These are phyloP conservation scores for Talaromyces ruber DNA, from an alignment of 495 filamentous ascomycete genomes.

Conservation along the genomic window DNA sequence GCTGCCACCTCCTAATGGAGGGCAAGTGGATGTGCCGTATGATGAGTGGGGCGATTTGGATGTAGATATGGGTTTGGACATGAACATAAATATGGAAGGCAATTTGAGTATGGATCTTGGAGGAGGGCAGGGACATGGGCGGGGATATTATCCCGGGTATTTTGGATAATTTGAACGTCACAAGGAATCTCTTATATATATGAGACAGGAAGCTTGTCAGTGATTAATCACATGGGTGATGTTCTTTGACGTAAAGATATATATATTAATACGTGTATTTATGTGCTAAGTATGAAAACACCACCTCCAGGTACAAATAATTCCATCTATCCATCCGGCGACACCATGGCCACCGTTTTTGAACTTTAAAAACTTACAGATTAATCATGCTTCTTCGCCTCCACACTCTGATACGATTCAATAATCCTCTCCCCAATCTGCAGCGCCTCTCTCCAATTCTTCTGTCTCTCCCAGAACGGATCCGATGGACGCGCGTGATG, in stretches of 20 bases:
- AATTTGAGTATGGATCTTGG: background rate
- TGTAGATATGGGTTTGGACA: background rate
- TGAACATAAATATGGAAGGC: background rate
- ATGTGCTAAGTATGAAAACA: background rate
- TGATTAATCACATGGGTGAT: too few relatives aligned
- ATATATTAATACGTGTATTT: background rate
- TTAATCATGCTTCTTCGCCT: constrained; percentile 53
- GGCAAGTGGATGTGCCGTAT: background rate
- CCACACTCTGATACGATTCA: constrained; percentile 26
- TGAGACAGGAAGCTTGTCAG: too few relatives aligned
- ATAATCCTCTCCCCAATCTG: constrained; percentile 50
- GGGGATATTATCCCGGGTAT: background rate
- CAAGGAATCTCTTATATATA: too few relatives aligned
- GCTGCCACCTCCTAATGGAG: background rate
- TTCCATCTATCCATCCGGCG: background rate
- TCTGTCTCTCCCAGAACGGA: constrained; percentile 62
- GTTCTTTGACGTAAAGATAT: background rate
- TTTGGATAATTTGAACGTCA: background rate
- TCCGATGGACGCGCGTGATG: constrained; percentile 47
- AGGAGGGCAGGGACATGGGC: background rate
- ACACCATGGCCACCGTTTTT: too few relatives aligned
- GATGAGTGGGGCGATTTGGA: background rate
- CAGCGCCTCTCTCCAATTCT: constrained; percentile 51
- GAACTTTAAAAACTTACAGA: background rate
- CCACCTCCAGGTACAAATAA: background rate